These are phyloP conservation scores for Saccharum officinarum DNA, from an alignment of 176 grass and related monocot genomes.

Conservation along the genomic window DNA sequence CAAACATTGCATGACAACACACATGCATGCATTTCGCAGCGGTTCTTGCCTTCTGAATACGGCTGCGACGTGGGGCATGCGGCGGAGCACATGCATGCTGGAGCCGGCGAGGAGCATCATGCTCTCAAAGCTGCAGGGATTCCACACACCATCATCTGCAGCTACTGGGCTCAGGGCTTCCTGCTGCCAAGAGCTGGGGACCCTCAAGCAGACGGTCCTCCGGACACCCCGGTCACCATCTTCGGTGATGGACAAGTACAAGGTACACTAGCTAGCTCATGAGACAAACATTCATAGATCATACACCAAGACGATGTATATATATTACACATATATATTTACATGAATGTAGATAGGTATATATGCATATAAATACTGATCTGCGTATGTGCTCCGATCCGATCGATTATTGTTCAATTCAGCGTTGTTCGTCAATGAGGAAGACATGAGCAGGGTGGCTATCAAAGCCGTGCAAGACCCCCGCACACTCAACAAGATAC, in stretches of 20 bases:
- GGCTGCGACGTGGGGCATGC: constrained; percentile 2
- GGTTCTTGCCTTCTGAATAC: constrained; percentile 16
- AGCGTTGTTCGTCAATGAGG: constrained; percentile 1
- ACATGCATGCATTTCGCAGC: neutral
- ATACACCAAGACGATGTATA: too few relatives aligned
- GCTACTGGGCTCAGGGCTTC: constrained; percentile 16
- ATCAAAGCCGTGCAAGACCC: constrained; percentile 41
- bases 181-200: constrained; percentile 32
- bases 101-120: constrained; percentile 18
- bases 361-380: too few relatives aligned
- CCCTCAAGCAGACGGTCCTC: constrained; percentile 6
- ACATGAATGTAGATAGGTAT: too few relatives aligned
- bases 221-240: constrained; percentile 15
- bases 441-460: neutral
- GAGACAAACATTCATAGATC: too few relatives aligned
- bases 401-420: too few relatives aligned
- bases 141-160: constrained; percentile 29
- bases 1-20: too few relatives aligned
- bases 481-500: constrained; percentile 44
- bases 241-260: constrained; percentile 35
- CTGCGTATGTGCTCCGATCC: too few relatives aligned
- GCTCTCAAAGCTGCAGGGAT: constrained; percentile 20
- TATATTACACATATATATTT: too few relatives aligned
- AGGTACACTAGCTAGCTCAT: too few relatives aligned
- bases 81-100: neutral